A percentile compares a stretch with the other conserved stretches of the same genome.
These are phyloP conservation scores for Gossypium schwendimanii DNA, from an alignment of 441 rosid species.

Conservation along the genomic window DNA sequence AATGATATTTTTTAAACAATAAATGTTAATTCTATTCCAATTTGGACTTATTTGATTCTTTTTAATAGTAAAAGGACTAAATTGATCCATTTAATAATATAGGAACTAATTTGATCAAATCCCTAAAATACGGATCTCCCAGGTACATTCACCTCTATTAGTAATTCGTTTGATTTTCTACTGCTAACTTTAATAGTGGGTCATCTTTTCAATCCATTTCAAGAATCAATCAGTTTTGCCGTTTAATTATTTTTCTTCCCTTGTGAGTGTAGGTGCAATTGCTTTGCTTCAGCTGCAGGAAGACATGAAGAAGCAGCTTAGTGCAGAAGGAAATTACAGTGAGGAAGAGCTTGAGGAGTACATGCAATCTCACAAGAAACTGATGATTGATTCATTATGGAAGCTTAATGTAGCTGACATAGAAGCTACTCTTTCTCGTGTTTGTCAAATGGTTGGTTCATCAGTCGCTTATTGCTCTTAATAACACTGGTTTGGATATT, in stretches of 20 bases:
- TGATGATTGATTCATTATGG: constrained; percentile 96
- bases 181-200: not conserved
- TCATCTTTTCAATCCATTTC: not conserved
- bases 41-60: too few species aligned
- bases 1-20: too few species aligned
- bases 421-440: constrained; percentile 88
- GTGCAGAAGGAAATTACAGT: constrained; percentile 68
- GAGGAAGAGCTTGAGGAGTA: constrained; percentile 88
- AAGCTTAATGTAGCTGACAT: constrained; percentile 95
- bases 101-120: too few species aligned
- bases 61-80: too few species aligned
- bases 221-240: not conserved
- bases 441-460: constrained; percentile 82
- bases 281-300: constrained; percentile 95
- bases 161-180: not conserved
- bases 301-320: constrained; percentile 90
- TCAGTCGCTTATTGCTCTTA: not conserved
- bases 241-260: not conserved
- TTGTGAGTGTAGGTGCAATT: constrained; percentile 64
- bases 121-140: too few species aligned
- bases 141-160: not conserved
- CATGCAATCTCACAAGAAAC: constrained; percentile 74
- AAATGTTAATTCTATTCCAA: too few species aligned
- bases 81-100: too few species aligned
- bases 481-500: constrained; percentile 7